Percentiles rank a stretch among this genome's conserved stretches.
phyloP scores from a whole-genome alignment of 805 yeast species.

The Candida corydali region DNA sequence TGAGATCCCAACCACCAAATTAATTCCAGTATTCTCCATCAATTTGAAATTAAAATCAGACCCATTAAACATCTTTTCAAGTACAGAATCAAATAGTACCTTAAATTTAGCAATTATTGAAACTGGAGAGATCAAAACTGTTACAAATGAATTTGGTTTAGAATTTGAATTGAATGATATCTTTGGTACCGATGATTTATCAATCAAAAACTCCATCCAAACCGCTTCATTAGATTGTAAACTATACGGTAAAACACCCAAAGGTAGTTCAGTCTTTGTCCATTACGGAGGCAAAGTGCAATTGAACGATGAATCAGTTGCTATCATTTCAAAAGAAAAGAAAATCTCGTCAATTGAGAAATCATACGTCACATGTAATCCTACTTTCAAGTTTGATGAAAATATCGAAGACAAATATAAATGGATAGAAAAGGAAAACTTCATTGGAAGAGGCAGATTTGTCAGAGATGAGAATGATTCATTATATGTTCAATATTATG shows the following conservation, averaged over 20 bases:
- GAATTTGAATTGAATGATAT: conserved; percentile 25
- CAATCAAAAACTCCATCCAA: conserved; percentile 22
- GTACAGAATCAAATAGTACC: conserved; percentile 14
- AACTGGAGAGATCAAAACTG: conserved; percentile 27
- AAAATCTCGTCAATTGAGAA: conserved; percentile 38
- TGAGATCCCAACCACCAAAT: conserved; percentile 16
- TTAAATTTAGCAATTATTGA: conserved; percentile 19
- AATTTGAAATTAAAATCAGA: conserved; percentile 22
- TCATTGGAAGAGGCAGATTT: conserved; percentile 60
- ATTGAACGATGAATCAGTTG: conserved; percentile 27
- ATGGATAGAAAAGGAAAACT: conserved; percentile 49
- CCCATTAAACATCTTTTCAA: conserved; percentile 17
- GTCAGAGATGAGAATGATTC: conserved; percentile 42
- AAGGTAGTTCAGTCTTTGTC: conserved; percentile 40
- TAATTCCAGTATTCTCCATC: conserved; percentile 28
- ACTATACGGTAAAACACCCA: conserved; percentile 41
- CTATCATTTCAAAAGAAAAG: conserved; percentile 28
- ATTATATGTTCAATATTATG: conserved; percentile 52
- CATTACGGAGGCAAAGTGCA: conserved; percentile 49
- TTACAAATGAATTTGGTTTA: conserved; percentile 26
- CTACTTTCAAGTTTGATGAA: conserved; percentile 40
- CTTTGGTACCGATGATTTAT: conserved; percentile 49
- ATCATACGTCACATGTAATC: conserved; percentile 47
- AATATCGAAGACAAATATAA: conserved; percentile 38
- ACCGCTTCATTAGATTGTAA: conserved; percentile 44